These are phyloP conservation scores for Cystobasidium ongulense DNA, from an alignment of 768 basidiomycete genomes.

Conservation along the genomic window DNA sequence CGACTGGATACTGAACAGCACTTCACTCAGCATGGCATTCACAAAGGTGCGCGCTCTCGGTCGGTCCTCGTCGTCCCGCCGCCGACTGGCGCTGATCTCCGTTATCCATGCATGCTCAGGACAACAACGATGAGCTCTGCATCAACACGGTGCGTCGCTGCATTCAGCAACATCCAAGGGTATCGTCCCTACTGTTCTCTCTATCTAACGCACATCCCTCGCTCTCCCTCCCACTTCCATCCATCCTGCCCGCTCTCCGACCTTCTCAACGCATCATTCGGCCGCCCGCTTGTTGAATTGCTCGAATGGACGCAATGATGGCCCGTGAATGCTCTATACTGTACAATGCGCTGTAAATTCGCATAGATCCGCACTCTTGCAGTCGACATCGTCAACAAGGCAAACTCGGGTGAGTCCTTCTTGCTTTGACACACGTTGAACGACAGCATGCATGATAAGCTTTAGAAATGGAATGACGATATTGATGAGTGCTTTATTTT, in stretches of 20 bases:
- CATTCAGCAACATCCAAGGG: background rate
- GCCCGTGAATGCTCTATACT: no score
- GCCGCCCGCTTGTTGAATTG: no score
- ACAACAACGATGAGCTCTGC: constrained; percentile 25
- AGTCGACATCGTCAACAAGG: constrained; percentile 28
- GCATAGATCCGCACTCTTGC: constrained; percentile 15
- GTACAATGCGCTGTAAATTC: background rate
- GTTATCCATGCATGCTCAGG: background rate
- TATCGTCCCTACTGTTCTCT: background rate
- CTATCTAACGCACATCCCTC: no score
- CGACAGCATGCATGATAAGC: background rate
- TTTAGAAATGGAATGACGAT: background rate
- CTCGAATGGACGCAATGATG: no score
- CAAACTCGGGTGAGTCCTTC: background rate
- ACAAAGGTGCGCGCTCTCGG: background rate
- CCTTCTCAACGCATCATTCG: background rate
- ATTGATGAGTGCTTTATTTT: background rate
- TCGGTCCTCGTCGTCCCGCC: background rate
- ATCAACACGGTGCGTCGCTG: constrained; percentile 13
- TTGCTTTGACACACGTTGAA: background rate
- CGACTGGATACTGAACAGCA: no score
- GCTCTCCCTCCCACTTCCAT: background rate
- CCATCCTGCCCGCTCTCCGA: background rate
- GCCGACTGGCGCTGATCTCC: background rate
- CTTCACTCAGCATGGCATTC: background rate